phyloP scores from a whole-genome alignment of 1,284 basidiomycete genomes.

The Termitomyces sp. region DNA sequence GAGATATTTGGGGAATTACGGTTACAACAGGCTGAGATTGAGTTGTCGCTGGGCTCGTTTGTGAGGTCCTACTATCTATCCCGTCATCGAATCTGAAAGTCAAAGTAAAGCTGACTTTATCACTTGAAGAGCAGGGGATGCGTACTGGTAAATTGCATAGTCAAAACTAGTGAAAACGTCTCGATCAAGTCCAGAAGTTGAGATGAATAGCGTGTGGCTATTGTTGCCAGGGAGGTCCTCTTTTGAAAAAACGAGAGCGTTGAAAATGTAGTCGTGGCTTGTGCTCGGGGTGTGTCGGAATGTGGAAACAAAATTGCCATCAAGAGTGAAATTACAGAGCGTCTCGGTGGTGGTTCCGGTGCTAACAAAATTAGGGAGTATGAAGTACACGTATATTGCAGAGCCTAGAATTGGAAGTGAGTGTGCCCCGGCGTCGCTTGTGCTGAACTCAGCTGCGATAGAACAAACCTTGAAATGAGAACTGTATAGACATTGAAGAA shows the following conservation, averaged over 20 bases:
- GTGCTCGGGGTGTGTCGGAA: too few relatives aligned
- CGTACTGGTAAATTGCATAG: slow-evolving; percentile 31
- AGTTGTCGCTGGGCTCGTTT: background rate
- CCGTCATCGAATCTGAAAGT: background rate
- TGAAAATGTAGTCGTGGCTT: too few relatives aligned
- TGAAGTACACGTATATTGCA: slow-evolving; percentile 25
- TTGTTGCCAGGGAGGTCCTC: too few relatives aligned
- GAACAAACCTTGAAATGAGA: slow-evolving; percentile 18
- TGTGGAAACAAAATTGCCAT: too few relatives aligned
- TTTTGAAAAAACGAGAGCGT: too few relatives aligned
- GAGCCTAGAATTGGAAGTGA: slow-evolving; percentile 13
- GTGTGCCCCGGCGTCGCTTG: background rate
- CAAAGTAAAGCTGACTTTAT: background rate
- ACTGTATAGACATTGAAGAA: background rate
- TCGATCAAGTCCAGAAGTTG: too few relatives aligned
- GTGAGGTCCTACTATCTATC: background rate
- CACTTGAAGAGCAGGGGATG: background rate
- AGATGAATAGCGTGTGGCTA: too few relatives aligned
- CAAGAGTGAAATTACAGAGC: too few relatives aligned
- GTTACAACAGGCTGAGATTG: background rate
- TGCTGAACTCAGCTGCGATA: background rate
- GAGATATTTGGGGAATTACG: background rate
- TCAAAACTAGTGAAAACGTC: slow-evolving; percentile 29
- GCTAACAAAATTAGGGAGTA: slow-evolving; percentile 15
- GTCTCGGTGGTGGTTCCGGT: too few relatives aligned